phyloP scores from a whole-genome alignment of 441 rosid species.

The Cnidoscolus chayamansa region DNA sequence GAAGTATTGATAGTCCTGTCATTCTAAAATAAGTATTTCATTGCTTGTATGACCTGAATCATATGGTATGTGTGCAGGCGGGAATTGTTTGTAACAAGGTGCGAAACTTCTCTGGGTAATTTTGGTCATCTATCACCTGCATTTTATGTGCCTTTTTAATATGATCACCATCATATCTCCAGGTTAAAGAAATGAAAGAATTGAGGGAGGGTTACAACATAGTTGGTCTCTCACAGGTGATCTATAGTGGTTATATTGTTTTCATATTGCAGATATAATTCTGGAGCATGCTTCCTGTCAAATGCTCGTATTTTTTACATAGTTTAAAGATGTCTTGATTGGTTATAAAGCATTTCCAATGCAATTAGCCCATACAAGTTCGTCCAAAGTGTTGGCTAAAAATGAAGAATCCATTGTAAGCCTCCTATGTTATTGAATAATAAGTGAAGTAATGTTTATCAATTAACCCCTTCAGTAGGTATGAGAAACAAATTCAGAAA shows the following conservation, averaged over 20 bases:
- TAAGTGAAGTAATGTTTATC: too few relatives aligned
- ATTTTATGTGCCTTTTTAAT: constrained; percentile 20
- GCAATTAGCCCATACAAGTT: neutral
- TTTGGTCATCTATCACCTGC: constrained; percentile 16
- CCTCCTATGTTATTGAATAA: neutral
- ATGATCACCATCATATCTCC: constrained; percentile 12
- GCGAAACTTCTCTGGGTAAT: constrained; percentile 23
- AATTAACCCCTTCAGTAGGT: neutral
- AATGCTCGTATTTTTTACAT: neutral
- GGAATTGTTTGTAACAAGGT: constrained; percentile 58
- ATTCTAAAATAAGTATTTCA: neutral
- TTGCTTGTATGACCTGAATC: constrained; percentile 10
- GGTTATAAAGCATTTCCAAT: neutral
- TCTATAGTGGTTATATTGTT: constrained; percentile 13
- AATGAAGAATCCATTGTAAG: too few relatives aligned
- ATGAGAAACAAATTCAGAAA: too few relatives aligned
- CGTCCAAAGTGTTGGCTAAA: too few relatives aligned
- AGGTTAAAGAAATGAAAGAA: constrained; percentile 68
- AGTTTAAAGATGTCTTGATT: neutral
- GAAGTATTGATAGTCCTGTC: neutral
- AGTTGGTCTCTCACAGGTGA: constrained; percentile 82
- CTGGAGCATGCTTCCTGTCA: neutral
- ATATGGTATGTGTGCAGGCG: constrained; percentile 38
- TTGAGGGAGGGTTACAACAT: constrained; percentile 59
- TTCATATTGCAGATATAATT: neutral